A percentile compares a stretch with the other conserved stretches of the same genome.
These are phyloP conservation scores for Leishmania lainsoni DNA, from an alignment of 208 protist genomes.

Conservation along the genomic window DNA sequence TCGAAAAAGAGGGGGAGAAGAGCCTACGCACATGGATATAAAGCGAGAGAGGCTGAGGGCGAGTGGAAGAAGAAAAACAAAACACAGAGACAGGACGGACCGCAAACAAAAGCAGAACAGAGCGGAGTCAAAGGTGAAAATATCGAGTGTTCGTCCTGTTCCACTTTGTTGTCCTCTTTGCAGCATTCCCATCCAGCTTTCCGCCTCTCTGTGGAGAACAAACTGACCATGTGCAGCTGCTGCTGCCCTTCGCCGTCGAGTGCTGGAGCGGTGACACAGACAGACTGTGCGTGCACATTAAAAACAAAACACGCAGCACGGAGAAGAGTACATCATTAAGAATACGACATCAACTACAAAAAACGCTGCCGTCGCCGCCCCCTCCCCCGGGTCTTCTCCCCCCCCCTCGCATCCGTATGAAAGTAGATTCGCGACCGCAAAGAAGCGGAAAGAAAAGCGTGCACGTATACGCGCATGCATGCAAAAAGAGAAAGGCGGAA, in stretches of 20 bases:
- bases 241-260: not conserved
- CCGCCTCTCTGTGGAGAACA: not conserved
- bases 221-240: not conserved
- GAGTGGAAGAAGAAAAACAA: not conserved
- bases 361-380: not conserved
- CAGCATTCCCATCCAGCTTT: too few relatives aligned
- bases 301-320: not conserved
- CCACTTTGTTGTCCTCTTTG: not conserved
- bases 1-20: not conserved
- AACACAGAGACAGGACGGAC: not conserved
- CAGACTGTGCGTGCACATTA: slow-evolving; percentile 1
- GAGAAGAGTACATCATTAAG: not conserved
- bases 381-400: not conserved
- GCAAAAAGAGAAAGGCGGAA: not conserved
- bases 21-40: not conserved
- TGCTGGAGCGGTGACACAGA: not conserved
- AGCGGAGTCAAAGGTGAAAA: not conserved
- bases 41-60: not conserved
- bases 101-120: slow-evolving; percentile 4
- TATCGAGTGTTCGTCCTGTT: not conserved
- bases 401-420: not conserved
- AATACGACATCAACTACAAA: not conserved
- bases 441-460: not conserved
- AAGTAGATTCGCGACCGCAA: not conserved
- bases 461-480: not conserved